Percentiles rank a stretch among this genome's conserved stretches.
Conservation (phyloP, 345 rosid genomes). For the Bruguiera gymnorhiza region DNA sequence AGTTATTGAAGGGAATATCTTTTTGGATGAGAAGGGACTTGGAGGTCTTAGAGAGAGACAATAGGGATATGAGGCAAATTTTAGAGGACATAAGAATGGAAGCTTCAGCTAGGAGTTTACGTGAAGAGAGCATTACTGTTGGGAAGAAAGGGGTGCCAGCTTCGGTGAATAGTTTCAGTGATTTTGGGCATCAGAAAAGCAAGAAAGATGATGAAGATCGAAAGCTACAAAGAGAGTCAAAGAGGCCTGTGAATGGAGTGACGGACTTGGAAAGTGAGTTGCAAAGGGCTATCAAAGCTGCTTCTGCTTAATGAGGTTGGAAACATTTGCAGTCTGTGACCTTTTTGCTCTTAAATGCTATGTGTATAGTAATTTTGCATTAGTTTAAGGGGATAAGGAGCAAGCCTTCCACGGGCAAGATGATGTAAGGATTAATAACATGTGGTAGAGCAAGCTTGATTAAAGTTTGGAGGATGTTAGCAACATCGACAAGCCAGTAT, state of each 20-base stretch:
- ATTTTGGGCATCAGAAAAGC: constrained; percentile 36
- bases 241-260: constrained; percentile 27
- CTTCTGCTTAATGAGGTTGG: constrained; percentile 30
- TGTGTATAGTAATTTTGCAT: constrained; percentile 11
- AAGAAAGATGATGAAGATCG: constrained; percentile 32
- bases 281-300: constrained; percentile 54
- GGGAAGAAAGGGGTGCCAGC: constrained; percentile 26
- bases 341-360: not conserved
- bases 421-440: not conserved
- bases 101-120: constrained; percentile 16
- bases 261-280: constrained; percentile 52
- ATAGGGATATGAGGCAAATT: constrained; percentile 43
- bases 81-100: constrained; percentile 44
- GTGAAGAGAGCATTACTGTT: constrained; percentile 15
- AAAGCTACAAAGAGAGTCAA: constrained; percentile 24
- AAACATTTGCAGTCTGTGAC: not conserved
- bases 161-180: constrained; percentile 29
- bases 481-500: not conserved
- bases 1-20: constrained; percentile 49
- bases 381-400: constrained; percentile 1
- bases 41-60: constrained; percentile 50
- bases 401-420: not conserved
- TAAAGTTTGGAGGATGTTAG: not conserved
- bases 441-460: not conserved
- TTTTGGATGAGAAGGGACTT: constrained; percentile 55